Conservation (phyloP, 805 yeast genomes). For the Kodamaea kaohsiungensis region DNA sequence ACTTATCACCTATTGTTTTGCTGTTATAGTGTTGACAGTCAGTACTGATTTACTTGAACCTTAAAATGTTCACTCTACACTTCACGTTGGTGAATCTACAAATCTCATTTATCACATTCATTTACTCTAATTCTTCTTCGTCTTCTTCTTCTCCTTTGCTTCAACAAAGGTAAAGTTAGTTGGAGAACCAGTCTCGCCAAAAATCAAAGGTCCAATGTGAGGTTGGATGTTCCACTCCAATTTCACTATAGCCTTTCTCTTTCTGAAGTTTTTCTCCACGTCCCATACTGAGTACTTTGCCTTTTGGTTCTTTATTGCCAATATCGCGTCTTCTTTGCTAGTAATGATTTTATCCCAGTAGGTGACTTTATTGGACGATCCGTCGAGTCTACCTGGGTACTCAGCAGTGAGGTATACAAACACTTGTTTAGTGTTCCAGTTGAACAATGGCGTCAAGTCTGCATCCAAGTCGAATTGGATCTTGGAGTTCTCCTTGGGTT, state of each 20-base stretch:
- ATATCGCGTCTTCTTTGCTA: slow-evolving; percentile 54
- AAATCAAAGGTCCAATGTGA: slow-evolving; percentile 74
- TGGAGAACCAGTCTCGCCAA: slow-evolving; percentile 51
- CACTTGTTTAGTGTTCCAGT: slow-evolving; percentile 97
- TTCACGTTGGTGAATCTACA: neutral
- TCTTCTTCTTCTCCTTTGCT: slow-evolving; percentile 16
- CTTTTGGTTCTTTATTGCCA: slow-evolving; percentile 52
- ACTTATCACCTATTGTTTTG: neutral
- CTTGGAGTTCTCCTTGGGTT: slow-evolving; percentile 75
- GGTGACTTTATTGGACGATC: slow-evolving; percentile 64
- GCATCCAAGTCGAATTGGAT: slow-evolving; percentile 69
- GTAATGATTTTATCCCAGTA: slow-evolving; percentile 89
- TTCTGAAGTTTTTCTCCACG: slow-evolving; percentile 58
- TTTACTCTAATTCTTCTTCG: slow-evolving; percentile 3
- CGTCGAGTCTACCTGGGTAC: slow-evolving; percentile 52
- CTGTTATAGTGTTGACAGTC: neutral
- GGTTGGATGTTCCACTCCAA: slow-evolving; percentile 95
- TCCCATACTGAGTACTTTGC: slow-evolving; percentile 91
- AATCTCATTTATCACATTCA: neutral
- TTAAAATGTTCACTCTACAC: neutral
- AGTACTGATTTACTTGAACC: neutral
- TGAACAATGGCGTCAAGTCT: slow-evolving; percentile 79
- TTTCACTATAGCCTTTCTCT: slow-evolving; percentile 64
- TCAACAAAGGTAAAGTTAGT: slow-evolving; percentile 34
- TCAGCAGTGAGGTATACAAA: slow-evolving; percentile 89